Percentiles rank a stretch among this genome's conserved stretches.
phyloP scores from a whole-genome alignment of 441 rosid species.

The Populus tomentosa region DNA sequence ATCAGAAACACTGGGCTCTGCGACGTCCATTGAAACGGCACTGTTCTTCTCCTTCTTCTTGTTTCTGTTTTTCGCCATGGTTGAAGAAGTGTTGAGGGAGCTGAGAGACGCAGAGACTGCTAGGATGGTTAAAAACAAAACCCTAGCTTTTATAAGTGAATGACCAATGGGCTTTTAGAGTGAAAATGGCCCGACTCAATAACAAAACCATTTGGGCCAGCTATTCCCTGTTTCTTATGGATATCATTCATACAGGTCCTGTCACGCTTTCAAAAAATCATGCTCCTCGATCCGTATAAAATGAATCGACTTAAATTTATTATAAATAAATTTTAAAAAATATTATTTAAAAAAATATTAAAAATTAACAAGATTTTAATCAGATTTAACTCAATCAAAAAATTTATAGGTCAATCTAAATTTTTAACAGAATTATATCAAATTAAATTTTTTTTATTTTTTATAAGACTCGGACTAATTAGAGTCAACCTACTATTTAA shows the following conservation, averaged over 20 bases:
- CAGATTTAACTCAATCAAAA: too few relatives aligned
- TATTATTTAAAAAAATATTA: too few relatives aligned
- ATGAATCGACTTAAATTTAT: too few relatives aligned
- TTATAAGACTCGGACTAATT: too few relatives aligned
- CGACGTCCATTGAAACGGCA: conserved; percentile 46
- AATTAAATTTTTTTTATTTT: too few relatives aligned
- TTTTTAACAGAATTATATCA: too few relatives aligned
- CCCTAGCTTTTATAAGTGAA: not conserved
- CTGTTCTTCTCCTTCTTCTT: conserved; percentile 45
- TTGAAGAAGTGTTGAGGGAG: not conserved
- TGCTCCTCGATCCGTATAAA: too few relatives aligned
- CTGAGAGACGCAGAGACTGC: not conserved
- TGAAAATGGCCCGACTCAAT: not conserved
- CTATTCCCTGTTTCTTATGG: not conserved
- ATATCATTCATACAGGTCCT: not conserved
- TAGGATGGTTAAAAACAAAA: not conserved
- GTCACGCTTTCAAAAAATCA: not conserved
- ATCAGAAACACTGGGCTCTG: conserved; percentile 34
- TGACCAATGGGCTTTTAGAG: not conserved
- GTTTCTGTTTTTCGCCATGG: conserved; percentile 68
- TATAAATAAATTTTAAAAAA: too few relatives aligned
- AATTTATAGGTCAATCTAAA: too few relatives aligned
- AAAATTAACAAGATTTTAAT: too few relatives aligned
- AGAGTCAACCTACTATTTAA: too few relatives aligned
- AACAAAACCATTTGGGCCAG: not conserved